Conservation (phyloP, 2,329 filamentous ascomycete genomes). For the Sclerotinia minor region DNA sequence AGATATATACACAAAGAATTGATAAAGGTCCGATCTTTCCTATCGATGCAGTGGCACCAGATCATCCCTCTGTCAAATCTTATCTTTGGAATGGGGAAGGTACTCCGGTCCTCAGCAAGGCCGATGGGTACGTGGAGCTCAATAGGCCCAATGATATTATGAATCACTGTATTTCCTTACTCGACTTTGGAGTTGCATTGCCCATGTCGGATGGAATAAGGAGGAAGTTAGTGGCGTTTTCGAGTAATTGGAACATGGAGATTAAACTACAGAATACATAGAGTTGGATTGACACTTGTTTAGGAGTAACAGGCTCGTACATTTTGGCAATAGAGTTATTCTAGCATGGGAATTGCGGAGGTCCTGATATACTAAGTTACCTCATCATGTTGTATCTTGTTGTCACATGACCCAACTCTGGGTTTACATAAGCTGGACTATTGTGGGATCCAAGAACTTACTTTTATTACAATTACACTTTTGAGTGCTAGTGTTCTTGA, state of each 20-base stretch:
- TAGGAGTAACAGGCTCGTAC: not conserved
- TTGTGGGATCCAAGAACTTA: not conserved
- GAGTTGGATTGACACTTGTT: conserved; percentile 45
- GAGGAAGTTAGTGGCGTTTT: conserved; percentile 51
- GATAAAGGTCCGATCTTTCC: conserved; percentile 47
- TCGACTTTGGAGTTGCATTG: conserved; percentile 53
- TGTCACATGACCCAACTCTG: not conserved
- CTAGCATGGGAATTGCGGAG: not conserved
- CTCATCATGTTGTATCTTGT: not conserved
- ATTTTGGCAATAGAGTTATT: conserved; percentile 1
- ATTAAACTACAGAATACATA: conserved; percentile 29
- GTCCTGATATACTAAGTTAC: not conserved
- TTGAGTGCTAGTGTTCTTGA: not conserved
- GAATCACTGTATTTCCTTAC: conserved; percentile 52
- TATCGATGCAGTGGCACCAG: conserved; percentile 51
- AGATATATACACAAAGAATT: conserved; percentile 42
- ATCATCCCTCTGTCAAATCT: conserved; percentile 52
- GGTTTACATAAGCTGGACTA: not conserved
- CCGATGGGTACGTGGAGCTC: conserved; percentile 48
- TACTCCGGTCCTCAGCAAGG: conserved; percentile 51
- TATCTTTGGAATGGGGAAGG: conserved; percentile 56
- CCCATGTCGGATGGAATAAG: conserved; percentile 56
- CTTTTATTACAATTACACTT: not conserved
- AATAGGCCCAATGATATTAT: conserved; percentile 52
- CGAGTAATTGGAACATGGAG: conserved; percentile 39